A percentile compares a stretch with the other conserved stretches of the same genome.
phyloP scores from a whole-genome alignment of 176 grass and related monocot genomes.

The Olyra latifolia region DNA sequence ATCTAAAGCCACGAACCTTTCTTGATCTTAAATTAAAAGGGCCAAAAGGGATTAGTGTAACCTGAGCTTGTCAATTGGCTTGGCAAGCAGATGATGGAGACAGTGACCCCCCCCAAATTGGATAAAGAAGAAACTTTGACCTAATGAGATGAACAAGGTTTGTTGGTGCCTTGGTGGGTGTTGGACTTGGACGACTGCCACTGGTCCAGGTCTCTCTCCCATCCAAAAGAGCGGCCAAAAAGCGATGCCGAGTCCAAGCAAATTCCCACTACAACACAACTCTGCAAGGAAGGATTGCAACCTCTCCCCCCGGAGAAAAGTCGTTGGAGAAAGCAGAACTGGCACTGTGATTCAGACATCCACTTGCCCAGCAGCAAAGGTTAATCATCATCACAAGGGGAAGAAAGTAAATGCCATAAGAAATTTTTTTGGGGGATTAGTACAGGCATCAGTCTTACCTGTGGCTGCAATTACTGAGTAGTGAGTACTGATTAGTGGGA shows the following conservation, averaged over 20 bases:
- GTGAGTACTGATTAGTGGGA: constrained; percentile 20
- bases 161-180: constrained; percentile 40
- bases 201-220: constrained; percentile 34
- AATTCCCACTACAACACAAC: constrained; percentile 27
- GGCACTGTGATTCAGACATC: constrained; percentile 26
- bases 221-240: constrained; percentile 31
- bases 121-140: constrained; percentile 17
- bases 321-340: constrained; percentile 23
- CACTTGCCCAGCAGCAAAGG: constrained; percentile 22
- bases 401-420: constrained; percentile 13
- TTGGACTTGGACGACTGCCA: constrained; percentile 33
- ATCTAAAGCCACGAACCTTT: constrained; percentile 2
- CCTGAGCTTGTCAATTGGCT: constrained; percentile 21
- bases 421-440: constrained; percentile 11
- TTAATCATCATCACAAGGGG: constrained; percentile 39
- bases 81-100: not conserved
- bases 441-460: constrained; percentile 30
- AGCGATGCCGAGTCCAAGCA: constrained; percentile 18
- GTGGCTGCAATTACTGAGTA: constrained; percentile 8
- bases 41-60: constrained; percentile 24
- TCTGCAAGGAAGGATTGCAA: constrained; percentile 3
- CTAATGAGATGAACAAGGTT: constrained; percentile 22
- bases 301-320: constrained; percentile 5
- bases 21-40: not conserved
- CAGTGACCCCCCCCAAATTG: constrained; percentile 4